Conservation (phyloP, 345 rosid species). For the Microcos paniculata region DNA sequence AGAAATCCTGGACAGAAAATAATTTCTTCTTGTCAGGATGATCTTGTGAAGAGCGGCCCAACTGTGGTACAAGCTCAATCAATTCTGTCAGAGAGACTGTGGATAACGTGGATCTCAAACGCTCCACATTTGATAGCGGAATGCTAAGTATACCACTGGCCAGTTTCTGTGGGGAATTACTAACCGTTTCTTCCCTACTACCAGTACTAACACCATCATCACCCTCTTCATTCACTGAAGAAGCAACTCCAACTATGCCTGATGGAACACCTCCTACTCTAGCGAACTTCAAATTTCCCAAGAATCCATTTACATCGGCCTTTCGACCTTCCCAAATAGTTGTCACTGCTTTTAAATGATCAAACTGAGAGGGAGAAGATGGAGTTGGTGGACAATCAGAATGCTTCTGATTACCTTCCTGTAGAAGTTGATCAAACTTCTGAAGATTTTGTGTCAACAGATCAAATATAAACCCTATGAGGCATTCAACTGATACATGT, state of each 20-base stretch:
- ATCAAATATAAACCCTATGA: slow-evolving; percentile 50
- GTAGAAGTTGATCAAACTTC: slow-evolving; percentile 48
- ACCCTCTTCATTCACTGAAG: slow-evolving; percentile 56
- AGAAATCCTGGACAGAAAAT: slow-evolving; percentile 94
- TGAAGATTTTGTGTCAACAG: slow-evolving; percentile 50
- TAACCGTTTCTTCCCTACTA: slow-evolving; percentile 53
- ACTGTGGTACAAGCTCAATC: slow-evolving; percentile 79
- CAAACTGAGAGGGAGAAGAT: slow-evolving; percentile 34
- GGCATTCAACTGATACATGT: slow-evolving; percentile 36
- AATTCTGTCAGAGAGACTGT: slow-evolving; percentile 77
- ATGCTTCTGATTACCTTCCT: slow-evolving; percentile 23
- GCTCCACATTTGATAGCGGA: slow-evolving; percentile 93
- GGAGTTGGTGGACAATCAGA: slow-evolving; percentile 16
- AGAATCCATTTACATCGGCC: slow-evolving; percentile 69
- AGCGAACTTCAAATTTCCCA: slow-evolving; percentile 84
- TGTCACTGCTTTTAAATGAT: slow-evolving; percentile 45
- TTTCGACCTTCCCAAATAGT: slow-evolving; percentile 82
- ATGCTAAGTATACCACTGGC: slow-evolving; percentile 77
- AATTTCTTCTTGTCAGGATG: slow-evolving; percentile 96
- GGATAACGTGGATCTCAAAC: slow-evolving; percentile 76
- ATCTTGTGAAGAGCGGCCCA: slow-evolving; percentile 76
- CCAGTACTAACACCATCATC: slow-evolving; percentile 45
- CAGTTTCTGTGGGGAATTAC: slow-evolving; percentile 61
- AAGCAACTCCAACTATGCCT: slow-evolving; percentile 67
- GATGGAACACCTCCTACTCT: slow-evolving; percentile 89